Evolutionary conservation across 768 basidiomycete species (phyloP).

Genomic region (Tulasnella sp.): DNA sequence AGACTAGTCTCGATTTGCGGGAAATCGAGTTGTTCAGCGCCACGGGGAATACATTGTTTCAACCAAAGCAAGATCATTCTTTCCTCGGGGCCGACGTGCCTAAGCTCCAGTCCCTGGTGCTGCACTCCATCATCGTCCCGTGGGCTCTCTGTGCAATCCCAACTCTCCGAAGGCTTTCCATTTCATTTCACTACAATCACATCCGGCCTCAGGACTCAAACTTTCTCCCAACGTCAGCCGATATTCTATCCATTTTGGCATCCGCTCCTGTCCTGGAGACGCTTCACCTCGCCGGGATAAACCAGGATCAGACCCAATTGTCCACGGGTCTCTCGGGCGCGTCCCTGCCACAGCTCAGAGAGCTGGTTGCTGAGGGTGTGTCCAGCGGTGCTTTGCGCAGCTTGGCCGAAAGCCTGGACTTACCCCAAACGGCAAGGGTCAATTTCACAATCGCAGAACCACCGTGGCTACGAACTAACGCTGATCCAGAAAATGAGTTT

Average conservation of each 20-base stretch:
- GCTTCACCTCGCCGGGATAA: background rate
- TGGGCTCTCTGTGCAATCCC: background rate
- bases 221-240: background rate
- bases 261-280: background rate
- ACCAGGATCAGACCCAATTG: background rate
- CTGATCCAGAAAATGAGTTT: background rate
- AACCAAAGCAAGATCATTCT: background rate
- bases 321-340: background rate
- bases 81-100: background rate
- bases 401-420: background rate
- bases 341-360: background rate
- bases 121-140: background rate
- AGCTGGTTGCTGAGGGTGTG: background rate
- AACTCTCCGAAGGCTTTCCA: background rate
- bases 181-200: background rate
- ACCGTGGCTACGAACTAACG: background rate
- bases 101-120: background rate
- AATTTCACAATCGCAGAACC: background rate
- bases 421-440: background rate
- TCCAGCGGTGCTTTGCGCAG: background rate
- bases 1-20: background rate
- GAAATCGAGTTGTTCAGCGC: background rate
- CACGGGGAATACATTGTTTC: background rate
- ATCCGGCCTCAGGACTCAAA: background rate
- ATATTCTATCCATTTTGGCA: background rate